Base-by-base conservation (phyloP, 306 rosid genomes). In the Lagenaria siceraria region DNA sequence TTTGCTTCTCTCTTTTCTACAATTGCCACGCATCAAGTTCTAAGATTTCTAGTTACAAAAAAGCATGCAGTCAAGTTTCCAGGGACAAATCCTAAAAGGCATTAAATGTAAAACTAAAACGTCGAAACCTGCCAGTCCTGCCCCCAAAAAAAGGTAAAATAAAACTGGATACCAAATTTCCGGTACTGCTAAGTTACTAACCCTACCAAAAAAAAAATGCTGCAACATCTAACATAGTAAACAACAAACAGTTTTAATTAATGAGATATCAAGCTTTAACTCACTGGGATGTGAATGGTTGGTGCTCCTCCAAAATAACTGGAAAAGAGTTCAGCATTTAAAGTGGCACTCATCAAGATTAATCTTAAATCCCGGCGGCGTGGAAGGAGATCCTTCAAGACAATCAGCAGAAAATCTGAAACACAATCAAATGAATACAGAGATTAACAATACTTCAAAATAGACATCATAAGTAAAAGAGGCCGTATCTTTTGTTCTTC, bases 301-400 rank as follows among this genome's bases (percentile, higher is more conserved):
- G 90, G 87, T 29, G 90, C 90, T 70, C 86, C 90, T 54, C 85
- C 85, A 84, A 82, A 87, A 79, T 76, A 87, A 83, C 69, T 79
- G 38, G 90, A 87, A 80, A 87, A 87, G 2, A 87, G 88, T 72
- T 87, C 90, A 55, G 90, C 90, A 81, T 87, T 87, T n/a, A 87
- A 85, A 58, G 90, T 87, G 55, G 90, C 90, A 77, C 90, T 87
- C 87, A 87, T 87, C 62, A 87, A 80, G 79, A 87, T 61, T 81
- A 87, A 77, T 74, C 90, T 80, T 77, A 87, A 54, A 81, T 87
- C 90, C 36, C 81, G 82, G 52, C 90, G 88, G 33, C 87, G 85
- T 53, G 85, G 86, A 81, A 87, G 90, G 70, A 87, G 83, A 46
- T 87, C 88, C 86, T 87, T 87, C 78, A 87, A 77, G 33, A 87